Evolutionary conservation across 225 moss, liverwort and hornwort genomes (phyloP).

Genomic region (Polytrichum formosum): DNA sequence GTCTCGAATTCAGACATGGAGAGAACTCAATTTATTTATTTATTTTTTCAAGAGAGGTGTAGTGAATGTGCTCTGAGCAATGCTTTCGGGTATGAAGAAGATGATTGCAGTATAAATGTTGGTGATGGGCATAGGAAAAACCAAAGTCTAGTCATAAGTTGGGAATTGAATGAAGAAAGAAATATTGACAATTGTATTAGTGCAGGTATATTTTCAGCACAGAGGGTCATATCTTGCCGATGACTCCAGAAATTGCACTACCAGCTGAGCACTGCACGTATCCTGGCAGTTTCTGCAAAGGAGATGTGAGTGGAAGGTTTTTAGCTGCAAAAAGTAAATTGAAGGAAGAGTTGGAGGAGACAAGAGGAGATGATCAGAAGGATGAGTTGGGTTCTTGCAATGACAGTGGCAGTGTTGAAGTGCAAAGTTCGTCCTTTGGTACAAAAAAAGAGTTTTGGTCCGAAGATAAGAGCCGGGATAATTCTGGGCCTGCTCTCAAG

Average conservation of each 20-base stretch:
- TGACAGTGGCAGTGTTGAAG: constrained; percentile 23
- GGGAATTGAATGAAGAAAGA: not conserved
- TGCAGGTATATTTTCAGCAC: constrained; percentile 91
- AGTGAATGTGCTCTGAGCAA: too few relatives aligned
- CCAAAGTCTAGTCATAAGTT: too few relatives aligned
- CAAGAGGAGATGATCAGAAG: constrained; percentile 21
- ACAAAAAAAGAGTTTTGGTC: constrained; percentile 7
- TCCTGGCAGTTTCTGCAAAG: constrained; percentile 57
- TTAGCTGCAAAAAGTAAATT: constrained; percentile 26
- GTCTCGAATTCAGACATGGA: too few relatives aligned
- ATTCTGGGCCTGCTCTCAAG: constrained; percentile 16
- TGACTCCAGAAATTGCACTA: constrained; percentile 69
- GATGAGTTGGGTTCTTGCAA: constrained; percentile 22
- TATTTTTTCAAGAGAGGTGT: too few relatives aligned
- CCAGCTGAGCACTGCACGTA: constrained; percentile 58
- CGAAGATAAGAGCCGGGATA: constrained; percentile 8
- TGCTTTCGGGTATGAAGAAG: too few relatives aligned
- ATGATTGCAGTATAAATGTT: not conserved
- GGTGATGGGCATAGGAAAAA: not conserved
- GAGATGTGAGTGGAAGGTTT: constrained; percentile 33
- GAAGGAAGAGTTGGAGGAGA: constrained; percentile 41
- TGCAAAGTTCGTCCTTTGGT: constrained; percentile 21
- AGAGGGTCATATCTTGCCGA: constrained; percentile 91
- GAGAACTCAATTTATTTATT: too few relatives aligned
- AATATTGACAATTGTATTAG: not conserved